Evolutionary conservation across 208 protist genomes (phyloP), one percentile per base, ranked within the genome.

Genomic region (Polymyxa betae): DNA sequence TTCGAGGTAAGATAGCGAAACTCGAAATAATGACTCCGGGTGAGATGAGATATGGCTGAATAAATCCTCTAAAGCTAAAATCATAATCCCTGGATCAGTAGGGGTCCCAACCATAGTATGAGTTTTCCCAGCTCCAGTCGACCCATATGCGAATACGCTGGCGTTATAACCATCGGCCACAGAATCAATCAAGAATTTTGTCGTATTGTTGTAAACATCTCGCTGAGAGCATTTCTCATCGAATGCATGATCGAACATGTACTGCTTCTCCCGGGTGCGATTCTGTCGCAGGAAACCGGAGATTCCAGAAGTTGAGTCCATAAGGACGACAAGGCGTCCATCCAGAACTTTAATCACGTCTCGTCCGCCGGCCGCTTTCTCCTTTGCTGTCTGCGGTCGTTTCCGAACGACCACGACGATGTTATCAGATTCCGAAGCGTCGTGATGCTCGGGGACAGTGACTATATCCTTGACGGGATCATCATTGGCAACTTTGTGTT

Each of bases 171-270:
- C 93, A 32, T 88, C 1, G 46, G 92, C 40, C 5, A 93, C 90
- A 5, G 88, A 38, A 0, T 10, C 82, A 0, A 93, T 52, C 40
- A 93, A 88, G 24, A 44, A 41, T 32, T 90, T n/a, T 0, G 91
- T 90, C 0, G 93, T 93, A n/a, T 92, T 77, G 46, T 93, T 77
- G 54, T 92, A 93, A 44, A 93, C 88, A 0, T 89, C 46, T 46
- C 92, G 35, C 64, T 94, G 92, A n/a, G 91, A 60, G 32, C 44
- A 45, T 0, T 0, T 54, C 0, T 91, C 92, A 40, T 91, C 92
- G 49, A 94, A 93, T 0, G 88, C 93, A 43, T 91, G 78, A 60
- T 94, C 93, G 82, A 94, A 94, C 20, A 66, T 38, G 89, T 93
- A 94, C 10, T 87, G 52, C 90, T 91, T 93, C 68, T 93, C 91